A percentile compares a stretch with the other conserved stretches of the same genome.
Evolutionary conservation across 805 yeast species (phyloP).

Genomic region (Cyberlindnera xylosilytica): DNA sequence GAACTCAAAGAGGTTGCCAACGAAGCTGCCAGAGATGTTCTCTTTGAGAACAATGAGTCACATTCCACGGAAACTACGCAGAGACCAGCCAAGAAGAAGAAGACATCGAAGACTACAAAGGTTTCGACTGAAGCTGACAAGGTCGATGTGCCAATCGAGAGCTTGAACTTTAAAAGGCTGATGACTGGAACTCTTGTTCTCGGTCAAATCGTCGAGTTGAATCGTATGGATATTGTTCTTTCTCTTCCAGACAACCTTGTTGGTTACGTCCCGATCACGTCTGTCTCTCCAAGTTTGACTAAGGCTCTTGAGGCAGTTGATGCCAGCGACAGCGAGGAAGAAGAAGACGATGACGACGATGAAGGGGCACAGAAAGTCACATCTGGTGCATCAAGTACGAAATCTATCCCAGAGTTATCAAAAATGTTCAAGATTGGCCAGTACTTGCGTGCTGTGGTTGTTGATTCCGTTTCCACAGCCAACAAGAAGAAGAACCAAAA

Average conservation of each 20-base stretch:
- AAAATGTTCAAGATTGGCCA: constrained; percentile 67
- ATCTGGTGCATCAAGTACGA: constrained; percentile 26
- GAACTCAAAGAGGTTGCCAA: constrained; percentile 91
- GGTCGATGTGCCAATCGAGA: constrained; percentile 51
- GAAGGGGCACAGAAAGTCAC: constrained; percentile 19
- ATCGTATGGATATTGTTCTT: constrained; percentile 60
- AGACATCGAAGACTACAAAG: constrained; percentile 29
- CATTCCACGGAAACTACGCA: constrained; percentile 13
- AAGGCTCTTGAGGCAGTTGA: constrained; percentile 54
- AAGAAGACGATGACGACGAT: constrained; percentile 35
- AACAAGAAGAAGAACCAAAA: constrained; percentile 36
- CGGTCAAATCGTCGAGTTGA: constrained; percentile 69
- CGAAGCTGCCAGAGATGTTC: constrained; percentile 85
- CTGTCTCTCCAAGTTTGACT: constrained; percentile 63
- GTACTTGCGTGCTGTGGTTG: constrained; percentile 83
- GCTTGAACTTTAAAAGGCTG: constrained; percentile 57
- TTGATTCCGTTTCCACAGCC: constrained; percentile 45
- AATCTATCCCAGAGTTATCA: constrained; percentile 54
- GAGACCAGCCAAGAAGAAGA: constrained; percentile 42
- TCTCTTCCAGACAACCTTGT: constrained; percentile 76
- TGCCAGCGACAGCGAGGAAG: constrained; percentile 41
- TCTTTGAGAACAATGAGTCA: constrained; percentile 45
- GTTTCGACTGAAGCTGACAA: constrained; percentile 26
- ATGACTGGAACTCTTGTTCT: constrained; percentile 70
- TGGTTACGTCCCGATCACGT: constrained; percentile 76